Percentiles rank a stretch among this genome's conserved stretches.
Evolutionary conservation across 1,139 yeast species (phyloP).

Genomic region (Kodamaea sp.): DNA sequence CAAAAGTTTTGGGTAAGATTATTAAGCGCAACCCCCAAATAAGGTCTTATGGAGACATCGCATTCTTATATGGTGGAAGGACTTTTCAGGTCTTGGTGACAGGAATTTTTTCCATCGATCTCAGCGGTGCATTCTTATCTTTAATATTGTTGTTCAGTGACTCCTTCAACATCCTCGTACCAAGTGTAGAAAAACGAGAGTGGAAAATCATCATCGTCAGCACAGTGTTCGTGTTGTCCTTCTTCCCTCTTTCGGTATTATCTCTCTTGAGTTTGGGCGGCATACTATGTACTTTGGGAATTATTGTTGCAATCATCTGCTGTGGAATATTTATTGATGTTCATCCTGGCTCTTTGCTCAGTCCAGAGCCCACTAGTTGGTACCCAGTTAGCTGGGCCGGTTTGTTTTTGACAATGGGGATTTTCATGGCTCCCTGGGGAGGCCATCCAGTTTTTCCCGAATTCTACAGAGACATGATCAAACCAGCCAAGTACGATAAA

Average conservation of each 20-base stretch:
- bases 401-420: constrained; percentile 66
- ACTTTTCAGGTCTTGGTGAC: constrained; percentile 63
- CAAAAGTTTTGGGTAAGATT: constrained; percentile 47
- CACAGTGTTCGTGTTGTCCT: constrained; percentile 59
- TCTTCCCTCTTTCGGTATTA: constrained; percentile 70
- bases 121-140: constrained; percentile 77
- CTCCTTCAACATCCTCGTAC: constrained; percentile 69
- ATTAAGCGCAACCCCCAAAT: constrained; percentile 30
- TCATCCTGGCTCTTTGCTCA: constrained; percentile 67
- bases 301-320: constrained; percentile 56
- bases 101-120: constrained; percentile 68
- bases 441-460: constrained; percentile 89
- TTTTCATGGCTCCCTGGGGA: constrained; percentile 87
- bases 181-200: constrained; percentile 43
- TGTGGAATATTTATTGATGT: constrained; percentile 61
- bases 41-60: constrained; percentile 48
- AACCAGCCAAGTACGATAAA: constrained; percentile 47
- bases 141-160: constrained; percentile 82
- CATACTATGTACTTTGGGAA: constrained; percentile 65
- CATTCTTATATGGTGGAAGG: constrained; percentile 44
- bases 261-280: constrained; percentile 77
- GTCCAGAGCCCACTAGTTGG: constrained; percentile 49
- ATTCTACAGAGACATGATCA: constrained; percentile 79
- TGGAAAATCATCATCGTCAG: constrained; percentile 56
- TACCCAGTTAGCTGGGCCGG: constrained; percentile 54